Conservation (phyloP, 2,329 filamentous ascomycete genomes). For the Pseudogymnoascus sp. region DNA sequence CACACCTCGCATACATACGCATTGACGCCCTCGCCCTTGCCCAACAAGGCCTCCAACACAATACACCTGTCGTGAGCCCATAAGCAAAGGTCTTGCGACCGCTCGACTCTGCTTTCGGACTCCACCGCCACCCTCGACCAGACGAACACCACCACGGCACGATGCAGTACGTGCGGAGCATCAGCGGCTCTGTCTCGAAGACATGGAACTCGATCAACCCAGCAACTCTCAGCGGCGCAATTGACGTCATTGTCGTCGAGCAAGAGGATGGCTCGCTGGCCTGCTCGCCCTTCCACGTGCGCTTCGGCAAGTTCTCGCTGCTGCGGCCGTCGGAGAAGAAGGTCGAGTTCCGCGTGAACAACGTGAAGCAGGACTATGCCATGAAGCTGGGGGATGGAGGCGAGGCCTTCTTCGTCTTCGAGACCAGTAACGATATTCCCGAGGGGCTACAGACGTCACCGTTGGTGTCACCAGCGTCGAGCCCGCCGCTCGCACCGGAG, state of each 20-base stretch:
- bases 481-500: constrained; percentile 57
- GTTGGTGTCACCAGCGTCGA: constrained; percentile 79
- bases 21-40: constrained; percentile 1
- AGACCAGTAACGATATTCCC: constrained; percentile 88
- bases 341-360: constrained; percentile 96
- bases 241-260: constrained; percentile 97
- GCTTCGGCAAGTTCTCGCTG: constrained; percentile 96
- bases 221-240: constrained; percentile 90
- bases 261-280: constrained; percentile 82
- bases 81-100: not conserved
- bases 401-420: constrained; percentile 98
- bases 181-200: constrained; percentile 92
- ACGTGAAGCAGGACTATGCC: constrained; percentile 79
- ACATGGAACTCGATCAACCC: constrained; percentile 99
- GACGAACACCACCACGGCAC: constrained; percentile 23
- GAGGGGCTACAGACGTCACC: constrained; percentile 90
- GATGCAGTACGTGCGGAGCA: constrained; percentile 97
- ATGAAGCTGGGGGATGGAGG: constrained; percentile 98
- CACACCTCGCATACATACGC: not conserved
- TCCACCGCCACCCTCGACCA: not conserved
- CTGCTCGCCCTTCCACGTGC: constrained; percentile 96
- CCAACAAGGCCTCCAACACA: not conserved
- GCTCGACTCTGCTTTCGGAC: not conserved
- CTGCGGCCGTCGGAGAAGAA: constrained; percentile 96
- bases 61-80: not conserved